phyloP scores from a whole-genome alignment of 495 filamentous ascomycete genomes.

The Aspergillus sclerotiicarbonarius region DNA sequence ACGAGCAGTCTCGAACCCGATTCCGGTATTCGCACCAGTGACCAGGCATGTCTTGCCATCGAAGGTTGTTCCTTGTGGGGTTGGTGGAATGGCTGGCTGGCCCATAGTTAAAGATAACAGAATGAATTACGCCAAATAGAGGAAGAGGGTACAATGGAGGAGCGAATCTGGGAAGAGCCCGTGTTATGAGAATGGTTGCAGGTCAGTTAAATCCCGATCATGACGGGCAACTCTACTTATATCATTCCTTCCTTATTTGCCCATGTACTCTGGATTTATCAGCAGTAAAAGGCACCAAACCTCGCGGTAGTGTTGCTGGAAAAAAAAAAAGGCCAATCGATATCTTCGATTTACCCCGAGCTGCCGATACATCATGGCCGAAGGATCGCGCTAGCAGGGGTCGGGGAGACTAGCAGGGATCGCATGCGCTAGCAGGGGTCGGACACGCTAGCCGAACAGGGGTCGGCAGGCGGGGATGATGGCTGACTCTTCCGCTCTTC shows the following conservation, averaged over 20 bases:
- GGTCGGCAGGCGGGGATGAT: background rate
- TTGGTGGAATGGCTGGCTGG: background rate
- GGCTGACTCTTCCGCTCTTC: background rate
- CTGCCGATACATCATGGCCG: no score
- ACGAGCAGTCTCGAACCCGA: conserved; percentile 49
- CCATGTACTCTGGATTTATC: no score
- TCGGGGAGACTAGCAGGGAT: no score
- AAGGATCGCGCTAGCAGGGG: no score
- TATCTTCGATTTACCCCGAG: background rate
- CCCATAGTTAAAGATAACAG: background rate
- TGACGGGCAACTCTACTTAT: no score
- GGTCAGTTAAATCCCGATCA: no score
- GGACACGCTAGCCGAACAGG: background rate
- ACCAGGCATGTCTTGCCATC: conserved; percentile 45
- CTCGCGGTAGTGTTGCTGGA: no score
- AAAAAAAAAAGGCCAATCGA: background rate
- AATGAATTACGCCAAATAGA: background rate
- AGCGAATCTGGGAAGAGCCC: no score
- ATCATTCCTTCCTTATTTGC: no score
- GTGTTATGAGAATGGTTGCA: no score
- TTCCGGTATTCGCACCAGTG: conserved; percentile 53
- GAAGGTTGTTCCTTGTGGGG: conserved; percentile 7
- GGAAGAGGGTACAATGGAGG: no score
- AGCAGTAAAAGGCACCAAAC: no score
- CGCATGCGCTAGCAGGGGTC: background rate